Conservation (phyloP, 2,329 filamentous ascomycete species). For the Epichloe glyceriae region DNA sequence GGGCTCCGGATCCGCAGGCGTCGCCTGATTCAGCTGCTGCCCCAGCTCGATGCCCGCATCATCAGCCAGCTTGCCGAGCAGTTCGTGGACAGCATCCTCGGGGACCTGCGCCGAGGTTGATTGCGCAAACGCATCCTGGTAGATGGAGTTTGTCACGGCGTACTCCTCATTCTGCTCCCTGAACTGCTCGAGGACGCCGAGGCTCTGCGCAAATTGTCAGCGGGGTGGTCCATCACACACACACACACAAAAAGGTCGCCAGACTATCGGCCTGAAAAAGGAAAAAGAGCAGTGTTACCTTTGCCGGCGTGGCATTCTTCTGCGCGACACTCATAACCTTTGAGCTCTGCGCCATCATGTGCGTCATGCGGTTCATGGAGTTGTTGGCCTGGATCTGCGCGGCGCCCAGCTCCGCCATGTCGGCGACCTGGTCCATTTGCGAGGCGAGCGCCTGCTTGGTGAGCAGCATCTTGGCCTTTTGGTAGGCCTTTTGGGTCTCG, state of each 20-base stretch:
- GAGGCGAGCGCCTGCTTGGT: slow-evolving; percentile 48
- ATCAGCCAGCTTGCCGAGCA: slow-evolving; percentile 76
- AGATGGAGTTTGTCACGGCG: slow-evolving; percentile 57
- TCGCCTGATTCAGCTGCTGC: slow-evolving; percentile 53
- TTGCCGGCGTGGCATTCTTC: slow-evolving; percentile 45
- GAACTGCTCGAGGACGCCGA: slow-evolving; percentile 48
- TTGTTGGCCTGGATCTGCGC: slow-evolving; percentile 53
- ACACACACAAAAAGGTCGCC: no score
- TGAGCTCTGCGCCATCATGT: slow-evolving; percentile 49
- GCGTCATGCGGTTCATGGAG: slow-evolving; percentile 51
- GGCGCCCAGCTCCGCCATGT: slow-evolving; percentile 48
- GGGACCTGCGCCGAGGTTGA: slow-evolving; percentile 61
- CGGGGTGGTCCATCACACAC: no score
- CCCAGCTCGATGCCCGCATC: slow-evolving; percentile 75
- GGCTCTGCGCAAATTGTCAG: no score
- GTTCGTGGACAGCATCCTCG: slow-evolving; percentile 73
- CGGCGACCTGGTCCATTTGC: slow-evolving; percentile 52
- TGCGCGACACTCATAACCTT: slow-evolving; percentile 46
- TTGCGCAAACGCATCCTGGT: slow-evolving; percentile 72
- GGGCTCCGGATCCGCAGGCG: slow-evolving; percentile 45
- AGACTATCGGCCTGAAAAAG: background rate
- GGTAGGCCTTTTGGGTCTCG: slow-evolving; percentile 49
- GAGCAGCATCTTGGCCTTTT: slow-evolving; percentile 50
- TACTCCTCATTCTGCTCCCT: slow-evolving; percentile 51
- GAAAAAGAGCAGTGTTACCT: slow-evolving; percentile 21